phyloP scores from a whole-genome alignment of 768 basidiomycete species.

The Gymnopilus junonius region DNA sequence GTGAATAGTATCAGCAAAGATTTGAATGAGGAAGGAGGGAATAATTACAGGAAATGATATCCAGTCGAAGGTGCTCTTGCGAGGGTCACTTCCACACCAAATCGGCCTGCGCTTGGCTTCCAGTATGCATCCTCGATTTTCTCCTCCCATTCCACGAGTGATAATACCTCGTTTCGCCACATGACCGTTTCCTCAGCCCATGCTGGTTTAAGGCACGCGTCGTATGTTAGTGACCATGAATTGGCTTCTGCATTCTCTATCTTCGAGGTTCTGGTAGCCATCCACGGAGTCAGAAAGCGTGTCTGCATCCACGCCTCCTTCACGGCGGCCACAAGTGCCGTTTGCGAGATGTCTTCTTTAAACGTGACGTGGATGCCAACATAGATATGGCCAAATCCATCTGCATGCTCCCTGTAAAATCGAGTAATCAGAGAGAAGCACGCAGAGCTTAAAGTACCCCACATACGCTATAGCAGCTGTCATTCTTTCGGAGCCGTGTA shows the following conservation, averaged over 20 bases:
- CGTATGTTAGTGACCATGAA: background rate
- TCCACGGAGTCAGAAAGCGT: background rate
- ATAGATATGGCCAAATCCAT: constrained; percentile 2
- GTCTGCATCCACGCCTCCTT: constrained; percentile 1
- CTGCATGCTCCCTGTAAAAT: constrained; percentile 3
- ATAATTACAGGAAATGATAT: background rate
- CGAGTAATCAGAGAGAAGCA: too few relatives aligned
- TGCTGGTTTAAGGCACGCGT: background rate
- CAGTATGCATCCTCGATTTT: background rate
- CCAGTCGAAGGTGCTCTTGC: background rate
- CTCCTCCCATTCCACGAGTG: background rate
- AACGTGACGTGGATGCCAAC: background rate
- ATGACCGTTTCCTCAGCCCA: background rate
- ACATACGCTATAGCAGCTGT: constrained; percentile 1
- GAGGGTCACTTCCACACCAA: background rate
- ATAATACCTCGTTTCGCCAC: background rate
- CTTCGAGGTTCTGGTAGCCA: background rate
- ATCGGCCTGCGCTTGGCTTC: background rate
- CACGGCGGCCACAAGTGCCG: background rate
- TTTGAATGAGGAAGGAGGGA: too few relatives aligned
- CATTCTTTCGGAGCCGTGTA: constrained; percentile 1
- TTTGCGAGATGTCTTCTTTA: background rate
- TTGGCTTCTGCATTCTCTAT: background rate
- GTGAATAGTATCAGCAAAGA: background rate
- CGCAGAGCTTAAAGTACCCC: too few relatives aligned